phyloP scores from a whole-genome alignment of 495 filamentous ascomycete species.

The Aspergillus cristatus region DNA sequence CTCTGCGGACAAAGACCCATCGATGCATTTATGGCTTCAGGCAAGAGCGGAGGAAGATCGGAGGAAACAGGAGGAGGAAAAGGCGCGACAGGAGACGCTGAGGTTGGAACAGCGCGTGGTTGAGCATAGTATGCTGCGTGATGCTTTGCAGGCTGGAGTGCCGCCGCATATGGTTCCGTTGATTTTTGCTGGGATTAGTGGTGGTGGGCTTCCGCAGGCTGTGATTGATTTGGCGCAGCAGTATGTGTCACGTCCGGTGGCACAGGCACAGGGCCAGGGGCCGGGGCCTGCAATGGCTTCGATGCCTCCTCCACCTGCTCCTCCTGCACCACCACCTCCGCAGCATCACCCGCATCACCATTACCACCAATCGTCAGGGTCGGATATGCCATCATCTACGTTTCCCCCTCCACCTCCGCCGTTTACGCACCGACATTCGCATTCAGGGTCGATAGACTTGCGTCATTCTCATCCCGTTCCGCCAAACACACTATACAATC shows the following conservation, averaged over 20 bases:
- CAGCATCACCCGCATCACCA: no score
- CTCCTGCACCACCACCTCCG: no score
- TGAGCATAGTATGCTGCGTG: conserved; percentile 75
- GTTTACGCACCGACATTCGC: not conserved
- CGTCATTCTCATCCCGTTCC: no score
- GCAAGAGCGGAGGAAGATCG: conserved; percentile 82
- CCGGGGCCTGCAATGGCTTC: conserved; percentile 32
- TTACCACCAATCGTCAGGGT: not conserved
- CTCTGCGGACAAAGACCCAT: conserved; percentile 56
- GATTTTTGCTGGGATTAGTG: conserved; percentile 77
- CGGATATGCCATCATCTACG: not conserved
- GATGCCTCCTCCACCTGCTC: conserved; percentile 1
- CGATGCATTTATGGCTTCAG: conserved; percentile 71
- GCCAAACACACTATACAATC: no score
- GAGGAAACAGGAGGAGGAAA: conserved; percentile 79
- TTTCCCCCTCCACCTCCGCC: conserved; percentile 1
- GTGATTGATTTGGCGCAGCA: conserved; percentile 70
- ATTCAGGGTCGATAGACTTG: no score
- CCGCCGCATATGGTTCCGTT: conserved; percentile 81
- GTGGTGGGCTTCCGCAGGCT: conserved; percentile 41
- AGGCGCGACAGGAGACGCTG: conserved; percentile 68
- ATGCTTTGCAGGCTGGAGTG: conserved; percentile 70
- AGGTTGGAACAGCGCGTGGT: conserved; percentile 73
- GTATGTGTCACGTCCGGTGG: conserved; percentile 28
- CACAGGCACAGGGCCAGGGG: conserved; percentile 20